Conservation (phyloP, 768 basidiomycete species). For the Pulveroboletus sp. region DNA sequence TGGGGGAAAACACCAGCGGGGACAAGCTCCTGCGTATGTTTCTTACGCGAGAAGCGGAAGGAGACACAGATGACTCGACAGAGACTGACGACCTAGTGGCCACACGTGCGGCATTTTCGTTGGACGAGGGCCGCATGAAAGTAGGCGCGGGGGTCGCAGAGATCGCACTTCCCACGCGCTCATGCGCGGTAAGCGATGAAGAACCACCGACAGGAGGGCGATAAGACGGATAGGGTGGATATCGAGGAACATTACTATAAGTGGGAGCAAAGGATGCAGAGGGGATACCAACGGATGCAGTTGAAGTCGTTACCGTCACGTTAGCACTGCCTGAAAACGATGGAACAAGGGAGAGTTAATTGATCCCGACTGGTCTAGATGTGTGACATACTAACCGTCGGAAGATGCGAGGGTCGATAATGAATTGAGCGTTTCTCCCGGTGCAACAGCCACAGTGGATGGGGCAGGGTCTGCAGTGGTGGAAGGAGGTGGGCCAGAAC, state of each 20-base stretch:
- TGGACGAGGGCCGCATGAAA: slow-evolving; percentile 18
- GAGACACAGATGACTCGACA: slow-evolving; percentile 4
- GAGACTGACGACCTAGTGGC: slow-evolving; percentile 9
- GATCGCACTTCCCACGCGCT: slow-evolving; percentile 12
- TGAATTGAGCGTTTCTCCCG: slow-evolving; percentile 10
- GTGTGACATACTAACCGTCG: slow-evolving; percentile 19
- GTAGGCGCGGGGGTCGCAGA: slow-evolving; percentile 7
- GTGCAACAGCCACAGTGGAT: slow-evolving; percentile 9
- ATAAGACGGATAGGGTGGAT: slow-evolving; percentile 23
- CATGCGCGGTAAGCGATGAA: slow-evolving; percentile 13
- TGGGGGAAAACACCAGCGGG: slow-evolving; percentile 20
- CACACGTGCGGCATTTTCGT: slow-evolving; percentile 9
- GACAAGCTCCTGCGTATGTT: slow-evolving; percentile 23
- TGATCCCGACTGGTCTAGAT: slow-evolving; percentile 3
- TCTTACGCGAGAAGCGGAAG: slow-evolving; percentile 9
- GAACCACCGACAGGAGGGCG: slow-evolving; percentile 12
- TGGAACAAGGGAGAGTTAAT: slow-evolving; percentile 9
- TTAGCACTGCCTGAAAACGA: slow-evolving; percentile 9
- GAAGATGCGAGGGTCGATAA: slow-evolving; percentile 15
- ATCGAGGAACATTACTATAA: slow-evolving; percentile 22
- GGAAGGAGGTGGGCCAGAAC: slow-evolving; percentile 2
- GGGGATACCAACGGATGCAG: slow-evolving; percentile 12
- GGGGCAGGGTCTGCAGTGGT: slow-evolving; percentile 4
- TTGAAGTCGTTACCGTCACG: slow-evolving; percentile 6
- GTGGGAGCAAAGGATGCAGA: slow-evolving; percentile 16